Base-by-base conservation (phyloP, 768 basidiomycete genomes). In the Exsudoporus frostii region DNA sequence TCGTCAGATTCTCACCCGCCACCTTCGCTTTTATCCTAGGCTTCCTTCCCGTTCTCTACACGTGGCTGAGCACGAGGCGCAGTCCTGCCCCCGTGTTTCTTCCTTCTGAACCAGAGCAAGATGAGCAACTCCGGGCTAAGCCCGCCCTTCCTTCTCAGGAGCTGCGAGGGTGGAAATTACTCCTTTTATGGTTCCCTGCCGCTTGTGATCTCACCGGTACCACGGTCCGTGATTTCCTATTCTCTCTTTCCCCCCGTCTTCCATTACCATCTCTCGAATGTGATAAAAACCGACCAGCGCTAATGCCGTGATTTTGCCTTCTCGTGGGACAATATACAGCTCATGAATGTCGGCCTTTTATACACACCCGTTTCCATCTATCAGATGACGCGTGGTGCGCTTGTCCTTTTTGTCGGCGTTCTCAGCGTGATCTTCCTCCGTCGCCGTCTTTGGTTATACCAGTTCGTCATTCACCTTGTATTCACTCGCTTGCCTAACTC, bases 331-430 rank as follows among this genome's bases (percentile, higher is more conserved):
- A 52, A 43, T 60, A 38, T 57, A 61, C 67, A 78, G 74, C 74
- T 97, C 59, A 98, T 98, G 97, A 97, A 97, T 66, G 78, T 96
- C 59, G 97, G 97, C 50, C 80, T 99, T 43, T 80, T 99, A 34
- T 92, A 95, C 71, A 95, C 94, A 1, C 96, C 96, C 27, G 97
- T 99, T 50, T 94, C 91, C 39, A 92, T 98, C 62, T 98, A 92
- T 76, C 96, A 97, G 71, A 96, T 97, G 94, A 92, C 86, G 55
- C 85, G 89, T 53, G 94, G 95, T 46, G 88, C 92, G 39, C 84
- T 97, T 52, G 92, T 97, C 44, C 80, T 96, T 49, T 98, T 94
- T 72, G 96, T 98, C 54, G 96, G 93, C 42, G 65, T 90, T 50
- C 82, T 98, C 61, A 90, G 88, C 46, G 94, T 98, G 64, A 68